phyloP scores from a whole-genome alignment of 441 rosid species.

The Erodium chrysanthum region DNA sequence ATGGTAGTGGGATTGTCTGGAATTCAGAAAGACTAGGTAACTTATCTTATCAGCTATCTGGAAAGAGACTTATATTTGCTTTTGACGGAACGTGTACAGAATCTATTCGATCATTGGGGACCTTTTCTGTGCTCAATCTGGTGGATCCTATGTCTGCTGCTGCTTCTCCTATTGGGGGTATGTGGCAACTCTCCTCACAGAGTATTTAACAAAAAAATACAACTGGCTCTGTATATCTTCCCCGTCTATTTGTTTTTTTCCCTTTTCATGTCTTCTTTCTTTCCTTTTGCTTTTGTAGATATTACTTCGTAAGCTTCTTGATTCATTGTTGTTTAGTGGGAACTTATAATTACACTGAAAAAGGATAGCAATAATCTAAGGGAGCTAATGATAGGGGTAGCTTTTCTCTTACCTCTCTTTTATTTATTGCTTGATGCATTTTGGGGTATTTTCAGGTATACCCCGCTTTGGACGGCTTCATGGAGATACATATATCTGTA shows the following conservation, averaged over 20 bases:
- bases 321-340: not conserved
- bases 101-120: constrained; percentile 72
- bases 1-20: constrained; percentile 99
- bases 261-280: not conserved
- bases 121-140: constrained; percentile 81
- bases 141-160: constrained; percentile 99
- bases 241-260: not conserved
- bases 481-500: constrained; percentile 77
- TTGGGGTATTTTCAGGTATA: constrained; percentile 48
- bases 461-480: constrained; percentile 94
- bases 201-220: not conserved
- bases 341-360: not conserved
- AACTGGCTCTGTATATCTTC: not conserved
- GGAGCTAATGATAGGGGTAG: not conserved
- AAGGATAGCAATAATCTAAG: not conserved
- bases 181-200: constrained; percentile 15
- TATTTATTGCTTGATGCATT: not conserved
- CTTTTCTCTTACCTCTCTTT: not conserved
- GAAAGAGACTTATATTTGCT: constrained; percentile 96
- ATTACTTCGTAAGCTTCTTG: not conserved
- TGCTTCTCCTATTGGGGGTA: constrained; percentile 99
- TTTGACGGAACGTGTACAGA: constrained; percentile 94
- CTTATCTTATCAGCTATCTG: constrained; percentile 87
- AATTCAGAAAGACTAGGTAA: constrained; percentile 86
- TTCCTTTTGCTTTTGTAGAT: not conserved